Evolutionary conservation across 1,284 basidiomycete species (phyloP), one percentile per base, ranked within the genome.

Genomic region (Coriolopsis trogii): DNA sequence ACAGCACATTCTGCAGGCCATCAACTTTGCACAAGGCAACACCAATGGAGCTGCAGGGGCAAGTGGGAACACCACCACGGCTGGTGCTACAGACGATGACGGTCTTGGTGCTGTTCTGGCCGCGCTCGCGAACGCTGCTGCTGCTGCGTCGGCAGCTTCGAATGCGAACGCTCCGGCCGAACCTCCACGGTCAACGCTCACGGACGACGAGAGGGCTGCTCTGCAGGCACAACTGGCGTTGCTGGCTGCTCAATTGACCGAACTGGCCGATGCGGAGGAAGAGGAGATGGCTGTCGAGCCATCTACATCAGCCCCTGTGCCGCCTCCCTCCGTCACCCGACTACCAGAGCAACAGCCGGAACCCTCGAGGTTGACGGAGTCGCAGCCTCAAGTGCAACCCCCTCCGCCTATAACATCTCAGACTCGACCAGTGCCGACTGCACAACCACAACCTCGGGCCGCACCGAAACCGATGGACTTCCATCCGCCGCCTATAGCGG

Each of bases 1-100:
- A 15, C 85, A 89, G 60, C 85, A 81, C 58, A 89, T 90, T 41
- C 73, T 90, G 46, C 82, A 85, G 62, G 84, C 84, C 3, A 88
- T 90, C 70, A 88, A 89, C 65, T 86, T 88, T 59, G 34, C 60
- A 49, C 40, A 68, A 79, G 25, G 73, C 56, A 41, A 39, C 26
- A 8, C 36, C 4, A 20, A 43, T 12, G 40, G 41, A 21, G 31
- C 33, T 18, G 10, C 31, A 2, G 12, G 20, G n/a, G 25, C 38
- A 18, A 26, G 28, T 20, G 31, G 23, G 30, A 20, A n/a, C n/a
- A n/a, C n/a, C n/a, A n/a, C n/a, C n/a, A n/a, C n/a, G n/a, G n/a
- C n/a, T n/a, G n/a, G n/a, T n/a, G n/a, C n/a, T 1, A 40, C 37
- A 6, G 33, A 30, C 13, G 59, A 51, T 10, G 40, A 56, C n/a